Evolutionary conservation across 2,329 filamentous ascomycete species (phyloP).

Genomic region (Paraphoma sp.): DNA sequence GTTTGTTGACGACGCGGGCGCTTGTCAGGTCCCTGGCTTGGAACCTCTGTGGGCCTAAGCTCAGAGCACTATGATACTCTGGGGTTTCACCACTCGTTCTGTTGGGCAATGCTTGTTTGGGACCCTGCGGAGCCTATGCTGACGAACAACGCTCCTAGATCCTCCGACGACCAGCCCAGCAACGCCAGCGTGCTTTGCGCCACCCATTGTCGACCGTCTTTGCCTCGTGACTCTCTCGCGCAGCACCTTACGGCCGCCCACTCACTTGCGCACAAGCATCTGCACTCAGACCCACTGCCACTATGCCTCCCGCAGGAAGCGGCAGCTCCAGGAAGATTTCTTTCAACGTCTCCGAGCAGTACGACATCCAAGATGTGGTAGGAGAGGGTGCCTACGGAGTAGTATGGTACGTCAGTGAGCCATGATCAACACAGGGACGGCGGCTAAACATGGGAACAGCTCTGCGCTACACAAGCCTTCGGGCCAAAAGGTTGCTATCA

Average conservation of each 20-base stretch:
- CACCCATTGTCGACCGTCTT: constrained; percentile 5
- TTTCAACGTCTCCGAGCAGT: constrained; percentile 99
- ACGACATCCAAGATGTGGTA: constrained; percentile 99
- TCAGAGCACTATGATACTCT: constrained; percentile 26
- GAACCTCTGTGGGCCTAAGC: constrained; percentile 24
- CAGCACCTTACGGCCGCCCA: constrained; percentile 17
- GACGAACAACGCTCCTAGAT: constrained; percentile 26
- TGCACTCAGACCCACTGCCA: constrained; percentile 23
- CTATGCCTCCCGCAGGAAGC: constrained; percentile 50
- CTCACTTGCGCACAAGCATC: constrained; percentile 25
- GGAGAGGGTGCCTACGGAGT: constrained; percentile 98
- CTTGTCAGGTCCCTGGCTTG: constrained; percentile 18
- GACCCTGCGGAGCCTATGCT: constrained; percentile 19
- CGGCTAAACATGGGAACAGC: constrained; percentile 57
- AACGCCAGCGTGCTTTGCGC: background rate
- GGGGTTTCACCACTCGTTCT: constrained; percentile 33
- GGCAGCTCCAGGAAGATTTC: constrained; percentile 86
- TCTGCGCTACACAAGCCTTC: constrained; percentile 98
- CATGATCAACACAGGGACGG: background rate
- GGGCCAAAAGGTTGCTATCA: constrained; percentile 98
- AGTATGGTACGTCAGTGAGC: constrained; percentile 75
- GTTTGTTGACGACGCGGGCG: constrained; percentile 3
- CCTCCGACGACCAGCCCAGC: constrained; percentile 1
- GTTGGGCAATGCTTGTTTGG: constrained; percentile 6
- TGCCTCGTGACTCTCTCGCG: constrained; percentile 13